A percentile compares a stretch with the other conserved stretches of the same genome.
Evolutionary conservation across 2,329 filamentous ascomycete genomes (phyloP).

Genomic region (Pseudogymnoascus sp.): DNA sequence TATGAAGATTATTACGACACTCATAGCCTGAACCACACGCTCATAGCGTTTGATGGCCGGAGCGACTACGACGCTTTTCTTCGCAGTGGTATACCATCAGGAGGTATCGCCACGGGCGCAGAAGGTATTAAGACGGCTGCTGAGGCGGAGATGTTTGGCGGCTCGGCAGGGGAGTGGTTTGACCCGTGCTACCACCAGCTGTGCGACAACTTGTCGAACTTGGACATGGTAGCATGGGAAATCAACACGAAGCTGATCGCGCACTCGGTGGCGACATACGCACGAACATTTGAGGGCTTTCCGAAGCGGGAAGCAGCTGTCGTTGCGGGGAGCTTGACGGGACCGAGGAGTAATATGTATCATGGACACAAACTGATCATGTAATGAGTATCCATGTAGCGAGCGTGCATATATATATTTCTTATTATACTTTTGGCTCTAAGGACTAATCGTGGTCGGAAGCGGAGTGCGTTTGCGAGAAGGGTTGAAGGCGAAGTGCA

Average conservation of each 20-base stretch:
- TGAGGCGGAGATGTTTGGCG: slow-evolving; percentile 62
- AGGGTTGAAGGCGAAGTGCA: no score
- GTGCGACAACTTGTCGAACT: slow-evolving; percentile 49
- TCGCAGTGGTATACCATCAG: slow-evolving; percentile 60
- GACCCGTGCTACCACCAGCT: slow-evolving; percentile 55
- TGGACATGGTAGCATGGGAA: slow-evolving; percentile 53
- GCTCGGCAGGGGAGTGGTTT: slow-evolving; percentile 51
- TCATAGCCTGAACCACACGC: slow-evolving; percentile 55
- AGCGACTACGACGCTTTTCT: slow-evolving; percentile 77
- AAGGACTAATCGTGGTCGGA: no score
- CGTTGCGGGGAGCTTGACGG: slow-evolving; percentile 23
- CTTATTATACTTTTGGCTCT: no score
- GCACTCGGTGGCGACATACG: slow-evolving; percentile 64
- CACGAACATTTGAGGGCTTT: slow-evolving; percentile 56
- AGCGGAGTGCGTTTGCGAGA: no score
- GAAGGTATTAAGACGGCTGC: slow-evolving; percentile 65
- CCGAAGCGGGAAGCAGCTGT: slow-evolving; percentile 38
- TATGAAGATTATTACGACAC: slow-evolving; percentile 59
- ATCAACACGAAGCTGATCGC: slow-evolving; percentile 59
- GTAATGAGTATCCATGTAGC: no score
- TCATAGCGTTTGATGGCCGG: slow-evolving; percentile 68
- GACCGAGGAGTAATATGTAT: slow-evolving; percentile 37
- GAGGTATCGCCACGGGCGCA: slow-evolving; percentile 70
- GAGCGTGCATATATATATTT: neutral
- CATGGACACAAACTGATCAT: slow-evolving; percentile 40